Conservation (phyloP, 148 eudicot species). For the Nepenthes gracilis region DNA sequence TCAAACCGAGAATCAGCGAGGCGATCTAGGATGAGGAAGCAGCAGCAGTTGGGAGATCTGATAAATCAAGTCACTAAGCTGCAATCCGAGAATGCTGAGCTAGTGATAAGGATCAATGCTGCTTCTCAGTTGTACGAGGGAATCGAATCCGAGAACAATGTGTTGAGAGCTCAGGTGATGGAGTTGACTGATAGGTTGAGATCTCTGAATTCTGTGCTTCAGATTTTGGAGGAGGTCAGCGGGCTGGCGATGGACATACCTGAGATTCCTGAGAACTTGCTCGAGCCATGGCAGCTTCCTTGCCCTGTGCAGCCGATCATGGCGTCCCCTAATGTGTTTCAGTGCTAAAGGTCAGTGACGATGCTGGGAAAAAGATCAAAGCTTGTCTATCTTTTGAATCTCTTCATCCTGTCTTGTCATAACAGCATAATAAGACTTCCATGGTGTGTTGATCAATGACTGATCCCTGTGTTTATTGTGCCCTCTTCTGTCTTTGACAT, state of each 20-base stretch:
- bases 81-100: constrained; percentile 31
- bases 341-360: constrained; percentile 15
- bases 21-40: constrained; percentile 79
- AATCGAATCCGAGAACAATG: constrained; percentile 59
- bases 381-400: too few relatives aligned
- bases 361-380: too few relatives aligned
- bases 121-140: constrained; percentile 25
- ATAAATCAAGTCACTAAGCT: constrained; percentile 30
- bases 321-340: constrained; percentile 42
- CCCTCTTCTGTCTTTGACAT: too few relatives aligned
- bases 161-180: constrained; percentile 53
- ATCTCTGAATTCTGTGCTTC: constrained; percentile 57
- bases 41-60: constrained; percentile 55
- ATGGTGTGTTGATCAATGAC: too few relatives aligned
- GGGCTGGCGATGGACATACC: constrained; percentile 62
- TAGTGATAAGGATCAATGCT: constrained; percentile 29
- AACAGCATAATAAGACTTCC: too few relatives aligned
- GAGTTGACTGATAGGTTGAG: constrained; percentile 65
- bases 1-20: constrained; percentile 85
- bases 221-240: constrained; percentile 61
- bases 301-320: constrained; percentile 44
- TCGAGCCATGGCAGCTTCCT: constrained; percentile 97
- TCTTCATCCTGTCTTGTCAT: too few relatives aligned
- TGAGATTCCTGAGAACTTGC: constrained; percentile 49
- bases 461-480: too few relatives aligned